phyloP scores from a whole-genome alignment of 345 rosid species.

The Populus alba region DNA sequence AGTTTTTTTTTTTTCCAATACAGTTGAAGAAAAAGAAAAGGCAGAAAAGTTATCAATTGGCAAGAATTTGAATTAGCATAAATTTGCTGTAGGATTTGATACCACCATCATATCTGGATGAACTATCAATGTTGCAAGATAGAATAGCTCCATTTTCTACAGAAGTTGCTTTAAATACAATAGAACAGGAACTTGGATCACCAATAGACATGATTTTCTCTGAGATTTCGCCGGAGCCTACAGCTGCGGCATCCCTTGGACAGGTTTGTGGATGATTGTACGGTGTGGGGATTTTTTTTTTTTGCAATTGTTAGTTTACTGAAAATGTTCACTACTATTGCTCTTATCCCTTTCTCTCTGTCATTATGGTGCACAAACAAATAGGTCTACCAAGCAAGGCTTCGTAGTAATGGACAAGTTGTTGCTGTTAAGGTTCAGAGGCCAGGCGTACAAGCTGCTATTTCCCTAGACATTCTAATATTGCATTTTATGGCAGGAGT shows the following conservation, averaged over 20 bases:
- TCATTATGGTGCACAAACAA: not conserved
- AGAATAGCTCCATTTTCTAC: slow-evolving; percentile 87
- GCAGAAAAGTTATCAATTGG: not conserved
- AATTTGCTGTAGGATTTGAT: slow-evolving; percentile 64
- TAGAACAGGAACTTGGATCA: slow-evolving; percentile 74
- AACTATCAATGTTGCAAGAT: slow-evolving; percentile 85
- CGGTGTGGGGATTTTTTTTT: slow-evolving; percentile 6
- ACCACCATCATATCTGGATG: slow-evolving; percentile 81
- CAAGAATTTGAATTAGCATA: not conserved
- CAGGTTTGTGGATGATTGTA: slow-evolving; percentile 47
- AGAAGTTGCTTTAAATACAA: slow-evolving; percentile 65
- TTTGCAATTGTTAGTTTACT: not conserved
- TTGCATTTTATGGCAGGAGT: slow-evolving; percentile 73
- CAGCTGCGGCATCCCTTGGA: slow-evolving; percentile 93
- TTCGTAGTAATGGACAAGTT: slow-evolving; percentile 51
- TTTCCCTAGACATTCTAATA: slow-evolving; percentile 82
- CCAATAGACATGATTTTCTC: slow-evolving; percentile 68
- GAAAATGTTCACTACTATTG: not conserved
- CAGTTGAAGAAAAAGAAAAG: not conserved
- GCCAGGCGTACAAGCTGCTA: slow-evolving; percentile 93
- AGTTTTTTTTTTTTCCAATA: not conserved
- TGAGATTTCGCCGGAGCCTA: slow-evolving; percentile 89
- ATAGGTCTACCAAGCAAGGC: slow-evolving; percentile 93
- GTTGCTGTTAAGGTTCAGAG: slow-evolving; percentile 95
- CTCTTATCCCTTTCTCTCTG: slow-evolving; percentile 2